phyloP scores from a whole-genome alignment of 805 yeast species.

The Saccharomycopsis sp. region DNA sequence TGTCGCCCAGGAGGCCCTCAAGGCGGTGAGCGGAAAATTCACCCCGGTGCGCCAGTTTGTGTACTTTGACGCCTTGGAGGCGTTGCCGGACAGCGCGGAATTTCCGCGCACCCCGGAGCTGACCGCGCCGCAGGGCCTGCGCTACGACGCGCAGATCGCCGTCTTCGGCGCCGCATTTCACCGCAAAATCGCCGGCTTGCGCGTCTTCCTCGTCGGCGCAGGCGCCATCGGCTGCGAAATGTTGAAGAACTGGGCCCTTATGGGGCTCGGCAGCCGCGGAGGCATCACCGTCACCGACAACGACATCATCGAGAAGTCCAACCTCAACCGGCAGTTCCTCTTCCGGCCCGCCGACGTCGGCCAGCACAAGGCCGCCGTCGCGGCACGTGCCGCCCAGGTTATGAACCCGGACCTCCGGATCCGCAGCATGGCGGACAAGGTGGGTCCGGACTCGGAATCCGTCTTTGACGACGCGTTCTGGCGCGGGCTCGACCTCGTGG shows the following conservation, averaged over 20 bases:
- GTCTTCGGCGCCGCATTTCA: conserved; percentile 82
- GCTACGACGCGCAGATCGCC: conserved; percentile 95
- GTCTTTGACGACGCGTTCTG: conserved; percentile 83
- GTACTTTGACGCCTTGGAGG: conserved; percentile 91
- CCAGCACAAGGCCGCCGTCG: conserved; percentile 79
- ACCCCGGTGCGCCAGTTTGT: conserved; percentile 88
- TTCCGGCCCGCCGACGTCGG: conserved; percentile 96
- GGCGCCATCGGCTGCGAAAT: conserved; percentile 99
- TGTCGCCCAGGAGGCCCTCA: conserved; percentile 93
- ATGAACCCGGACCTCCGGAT: conserved; percentile 92
- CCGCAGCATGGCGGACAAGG: conserved; percentile 73
- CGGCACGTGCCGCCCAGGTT: conserved; percentile 70
- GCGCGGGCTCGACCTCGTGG: conserved; percentile 77
- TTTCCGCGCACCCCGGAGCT: conserved; percentile 63
- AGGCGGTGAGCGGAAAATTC: conserved; percentile 92
- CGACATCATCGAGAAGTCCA: conserved; percentile 92
- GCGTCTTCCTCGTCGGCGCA: conserved; percentile 88
- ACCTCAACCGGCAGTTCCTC: conserved; percentile 91
- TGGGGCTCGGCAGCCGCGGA: conserved; percentile 90
- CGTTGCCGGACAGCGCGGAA: conserved; percentile 57
- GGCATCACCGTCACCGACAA: conserved; percentile 90
- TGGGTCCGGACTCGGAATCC: conserved; percentile 87
- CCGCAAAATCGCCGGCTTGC: conserved; percentile 63
- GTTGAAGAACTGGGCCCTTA: conserved; percentile 95
- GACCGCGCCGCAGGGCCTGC: conserved; percentile 66